These are phyloP conservation scores for Tetrahymena borealis DNA, from an alignment of 73 alveolate species.

Conservation along the genomic window DNA sequence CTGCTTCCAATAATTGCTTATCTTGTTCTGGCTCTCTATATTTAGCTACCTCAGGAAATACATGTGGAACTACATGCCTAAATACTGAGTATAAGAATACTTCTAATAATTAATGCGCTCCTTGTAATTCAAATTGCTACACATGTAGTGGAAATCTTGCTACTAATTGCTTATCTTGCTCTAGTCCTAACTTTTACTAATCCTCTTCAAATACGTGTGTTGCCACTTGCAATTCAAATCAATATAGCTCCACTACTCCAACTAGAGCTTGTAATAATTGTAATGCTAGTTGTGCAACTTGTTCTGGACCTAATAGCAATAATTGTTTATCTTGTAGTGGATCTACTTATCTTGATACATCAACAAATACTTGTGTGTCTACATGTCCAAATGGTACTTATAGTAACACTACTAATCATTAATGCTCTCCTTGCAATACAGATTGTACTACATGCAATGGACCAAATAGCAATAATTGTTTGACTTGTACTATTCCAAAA, in stretches of 20 bases:
- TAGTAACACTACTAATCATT: too few relatives aligned
- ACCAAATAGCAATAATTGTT: not conserved
- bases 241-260: not conserved
- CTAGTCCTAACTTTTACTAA: not conserved
- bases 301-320: not conserved
- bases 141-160: not conserved
- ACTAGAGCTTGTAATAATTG: not conserved
- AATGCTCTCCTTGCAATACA: too few relatives aligned
- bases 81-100: not conserved
- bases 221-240: not conserved
- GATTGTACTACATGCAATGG: not conserved
- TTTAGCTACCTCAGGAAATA: not conserved
- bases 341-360: too few relatives aligned
- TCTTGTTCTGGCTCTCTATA: not conserved
- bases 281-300: not conserved
- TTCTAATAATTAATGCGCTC: not conserved
- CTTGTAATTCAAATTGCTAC: not conserved
- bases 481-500: not conserved
- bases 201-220: not conserved
- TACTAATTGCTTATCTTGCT: not conserved
- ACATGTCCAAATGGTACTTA: too few relatives aligned
- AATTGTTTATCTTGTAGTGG: too few relatives aligned
- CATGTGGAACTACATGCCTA: not conserved
- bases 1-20: not conserved
- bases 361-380: too few relatives aligned